Evolutionary conservation across 2,329 filamentous ascomycete genomes (phyloP), one percentile per base, ranked within the genome.

Genomic region (Xenosphaeropsis pyriputrescens): DNA sequence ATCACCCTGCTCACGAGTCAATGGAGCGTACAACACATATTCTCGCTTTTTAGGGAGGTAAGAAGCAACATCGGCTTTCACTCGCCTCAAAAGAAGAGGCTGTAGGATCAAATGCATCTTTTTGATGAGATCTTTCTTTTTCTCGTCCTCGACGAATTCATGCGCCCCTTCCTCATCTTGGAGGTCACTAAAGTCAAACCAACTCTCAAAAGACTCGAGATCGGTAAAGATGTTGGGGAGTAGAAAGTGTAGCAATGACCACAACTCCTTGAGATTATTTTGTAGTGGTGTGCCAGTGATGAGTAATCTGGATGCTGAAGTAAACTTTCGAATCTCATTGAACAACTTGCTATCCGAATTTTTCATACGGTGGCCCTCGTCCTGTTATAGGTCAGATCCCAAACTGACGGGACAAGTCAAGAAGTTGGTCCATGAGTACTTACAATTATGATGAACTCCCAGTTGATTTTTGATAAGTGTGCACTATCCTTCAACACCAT

Each of bases 381-480:
- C 89, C 77, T 83, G 19, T 52, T 19, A 50, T 52, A 54, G 26
- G 56, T 39, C 13, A 30, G 5, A 33, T 9, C 8, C 13, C 13
- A 39, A 22, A 15, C 11, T 2, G 16, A 16, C 6, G 11, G 12
- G n/a, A 12, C 2, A 12, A 6, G 7, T 19, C 14, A 11, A 3
- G 4, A 35, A 5, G 9, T 3, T 5, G 14, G 6, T 26, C 3
- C 3, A 26, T 26, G 22, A 3, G 22, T 26, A 58, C 72, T 54
- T 59, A 81, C 79, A 43, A 98, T 93, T 47, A 98, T 91, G 51
- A 98, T 95, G 49, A 94, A 95, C 38, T 93, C 85, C 91, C 91
- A 98, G 29, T 86, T 80, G 40, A 93, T 89, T 40, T 81, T 79
- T 0, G 77, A 76, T 5, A 98, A 62, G 29, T 79, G 79, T 37